Evolutionary conservation across 2,329 filamentous ascomycete species (phyloP), one percentile per base, ranked within the genome.

Genomic region (Epichloe bromicola): DNA sequence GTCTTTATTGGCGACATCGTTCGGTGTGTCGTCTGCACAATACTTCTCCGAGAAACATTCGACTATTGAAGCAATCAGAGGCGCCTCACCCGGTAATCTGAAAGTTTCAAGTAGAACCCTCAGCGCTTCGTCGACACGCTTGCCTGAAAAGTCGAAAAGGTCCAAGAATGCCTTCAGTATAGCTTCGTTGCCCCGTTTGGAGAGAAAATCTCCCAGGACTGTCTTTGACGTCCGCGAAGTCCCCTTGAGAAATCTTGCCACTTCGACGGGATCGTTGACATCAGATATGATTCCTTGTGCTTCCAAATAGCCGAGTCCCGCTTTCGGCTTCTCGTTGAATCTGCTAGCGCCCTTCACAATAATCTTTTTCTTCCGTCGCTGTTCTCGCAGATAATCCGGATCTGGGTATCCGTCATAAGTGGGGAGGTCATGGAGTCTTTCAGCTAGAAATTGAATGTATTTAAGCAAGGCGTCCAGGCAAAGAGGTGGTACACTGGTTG

Each of bases 241-340:
- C 33, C 87, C 87, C 66, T 87, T 88, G 46, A 98, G 70, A 61
- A 98, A 98, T 43, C 73, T 76, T n/a, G 91, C 89, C 41, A 96
- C 83, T 37, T 83, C 80, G n/a, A 76, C 70, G 5, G 90, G 83
- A 61, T 95, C 78, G 43, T 80, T 78, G 0, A 81, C 75, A 63
- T 89, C 79, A 30, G 83, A 75, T 53, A 98, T 94, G 57, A 98
- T 86, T 42, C 88, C 88, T 59, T 95, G 83, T 7, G 86, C 83
- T 48, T 86, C 83, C 4, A 98, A 75, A 64, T 87, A 96, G 8
- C 84, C 87, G 52, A 98, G 79, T 3, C 93, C 93, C 26, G 79
- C 82, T 68, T 95, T 95, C 1, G 93, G 90, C 56, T 83, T 91
- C 63, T 97, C 91, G 62, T 98, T 98, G 71, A 98, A 98, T 63